phyloP scores from a whole-genome alignment of 1,284 basidiomycete genomes.

The Pterula multifida region DNA sequence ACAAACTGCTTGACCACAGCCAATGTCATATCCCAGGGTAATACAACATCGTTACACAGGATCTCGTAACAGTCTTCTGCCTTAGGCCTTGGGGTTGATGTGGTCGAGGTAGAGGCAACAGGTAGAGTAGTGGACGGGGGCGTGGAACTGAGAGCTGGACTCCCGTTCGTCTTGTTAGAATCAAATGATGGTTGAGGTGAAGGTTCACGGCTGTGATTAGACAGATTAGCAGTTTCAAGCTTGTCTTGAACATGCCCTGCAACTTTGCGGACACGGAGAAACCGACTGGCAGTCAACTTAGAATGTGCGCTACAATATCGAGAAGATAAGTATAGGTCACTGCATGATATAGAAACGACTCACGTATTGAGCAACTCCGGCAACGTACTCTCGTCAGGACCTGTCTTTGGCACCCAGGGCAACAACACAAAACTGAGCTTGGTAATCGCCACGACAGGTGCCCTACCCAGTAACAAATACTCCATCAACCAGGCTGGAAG shows the following conservation, averaged over 20 bases:
- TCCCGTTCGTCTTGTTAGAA: slow-evolving; percentile 19
- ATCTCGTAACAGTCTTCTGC: slow-evolving; percentile 82
- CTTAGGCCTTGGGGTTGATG: slow-evolving; percentile 13
- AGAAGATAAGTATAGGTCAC: slow-evolving; percentile 9
- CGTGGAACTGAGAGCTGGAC: slow-evolving; percentile 6
- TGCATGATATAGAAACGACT: slow-evolving; percentile 16
- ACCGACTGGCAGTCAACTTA: slow-evolving; percentile 79
- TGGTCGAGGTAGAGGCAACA: background rate
- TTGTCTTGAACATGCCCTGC: slow-evolving; percentile 83
- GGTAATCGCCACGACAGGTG: slow-evolving; percentile 27
- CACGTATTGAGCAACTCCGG: slow-evolving; percentile 71
- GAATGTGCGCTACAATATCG: slow-evolving; percentile 49
- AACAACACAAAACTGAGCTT: slow-evolving; percentile 87
- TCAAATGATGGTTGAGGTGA: background rate
- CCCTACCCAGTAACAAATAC: slow-evolving; percentile 66
- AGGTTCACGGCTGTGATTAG: slow-evolving; percentile 11
- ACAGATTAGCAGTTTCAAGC: slow-evolving; percentile 36
- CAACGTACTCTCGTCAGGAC: slow-evolving; percentile 42
- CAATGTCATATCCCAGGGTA: slow-evolving; percentile 81
- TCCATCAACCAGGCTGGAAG: slow-evolving; percentile 88
- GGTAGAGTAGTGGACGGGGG: slow-evolving; percentile 11
- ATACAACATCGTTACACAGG: slow-evolving; percentile 69
- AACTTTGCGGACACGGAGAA: slow-evolving; percentile 78
- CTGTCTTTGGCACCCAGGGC: slow-evolving; percentile 54
- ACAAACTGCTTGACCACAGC: slow-evolving; percentile 82